Evolutionary conservation across 2,329 filamentous ascomycete genomes (phyloP), one percentile per base, ranked within the genome.

Genomic region (Epicoccum nigrum): DNA sequence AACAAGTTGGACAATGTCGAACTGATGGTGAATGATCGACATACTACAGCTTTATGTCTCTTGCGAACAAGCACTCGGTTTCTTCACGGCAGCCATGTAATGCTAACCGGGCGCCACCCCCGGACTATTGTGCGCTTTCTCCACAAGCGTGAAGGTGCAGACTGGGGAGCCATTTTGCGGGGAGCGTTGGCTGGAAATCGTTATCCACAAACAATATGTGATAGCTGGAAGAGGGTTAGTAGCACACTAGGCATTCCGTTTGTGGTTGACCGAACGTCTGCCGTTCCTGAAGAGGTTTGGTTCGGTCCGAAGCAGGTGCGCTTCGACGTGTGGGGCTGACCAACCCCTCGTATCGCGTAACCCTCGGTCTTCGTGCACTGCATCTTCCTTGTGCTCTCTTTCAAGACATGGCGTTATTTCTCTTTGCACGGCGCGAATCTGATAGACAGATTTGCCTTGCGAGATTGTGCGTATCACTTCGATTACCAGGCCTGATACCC

Each of bases 31-130:
- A 28, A 39, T 37, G 55, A 60, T 59, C 45, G 48, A 40, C 49
- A 46, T 28, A 46, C 35, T 52, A 27, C 47, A 52, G 49, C 53
- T 60, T 54, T 59, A 56, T 54, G 47, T 55, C 37, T 55, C 39
- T 25, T 40, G 11, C 32, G 35, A 50, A 44, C 56, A 52, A 53
- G 51, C 42, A 45, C 51, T 44, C 55, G 34, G 48, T 53, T 37
- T 11, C 35, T 39, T 48, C 32, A 43, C 45, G 35, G 37, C 41
- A 48, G 21, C 23, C 15, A 15, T 25, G 15, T 15, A 13, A 31
- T 15, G 23, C 34, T 55, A 41, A 31, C 44, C 41, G 37, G 33
- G 40, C 38, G 55, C 55, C 48, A 58, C 44, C 27, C 33, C 43
- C 43, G 33, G 45, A n/a, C n/a, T 21, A 19, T 13, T 31, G 23